Evolutionary conservation across 192 early-diverging fungal genomes (phyloP).

Genomic region (Entomortierella beljakovae): DNA sequence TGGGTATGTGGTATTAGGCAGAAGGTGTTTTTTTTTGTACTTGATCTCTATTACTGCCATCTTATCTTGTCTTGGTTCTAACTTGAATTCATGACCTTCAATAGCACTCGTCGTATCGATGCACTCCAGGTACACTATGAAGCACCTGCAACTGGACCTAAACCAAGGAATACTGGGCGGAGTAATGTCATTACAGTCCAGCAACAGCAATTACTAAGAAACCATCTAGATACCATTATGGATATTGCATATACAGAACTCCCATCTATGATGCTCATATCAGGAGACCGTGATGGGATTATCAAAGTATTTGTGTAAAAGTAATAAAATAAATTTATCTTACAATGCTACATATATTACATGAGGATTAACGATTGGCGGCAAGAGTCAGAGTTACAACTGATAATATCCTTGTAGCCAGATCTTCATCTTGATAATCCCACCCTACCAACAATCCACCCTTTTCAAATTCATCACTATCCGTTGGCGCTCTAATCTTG

Average conservation of each 20-base stretch:
- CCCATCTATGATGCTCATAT: constrained; percentile 83
- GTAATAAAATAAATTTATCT: neutral
- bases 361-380: constrained; percentile 16
- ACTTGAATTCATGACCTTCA: neutral
- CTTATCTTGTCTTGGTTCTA: too few species aligned
- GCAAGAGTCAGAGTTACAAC: constrained; percentile 53
- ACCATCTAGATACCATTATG: constrained; percentile 82
- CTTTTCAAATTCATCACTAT: constrained; percentile 33
- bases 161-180: constrained; percentile 51
- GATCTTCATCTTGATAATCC: constrained; percentile 75
- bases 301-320: constrained; percentile 68
- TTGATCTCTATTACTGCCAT: too few species aligned
- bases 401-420: constrained; percentile 69
- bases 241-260: constrained; percentile 74
- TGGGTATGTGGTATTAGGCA: too few species aligned
- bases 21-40: too few species aligned
- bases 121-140: constrained; percentile 67
- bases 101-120: constrained; percentile 70
- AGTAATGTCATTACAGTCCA: constrained; percentile 55
- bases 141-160: constrained; percentile 50
- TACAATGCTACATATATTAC: neutral
- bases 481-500: constrained; percentile 37
- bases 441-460: constrained; percentile 65
- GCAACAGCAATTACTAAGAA: constrained; percentile 67
- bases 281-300: constrained; percentile 80